Conservation (phyloP, 1,284 basidiomycete genomes). For the Polyporus tsugae region DNA sequence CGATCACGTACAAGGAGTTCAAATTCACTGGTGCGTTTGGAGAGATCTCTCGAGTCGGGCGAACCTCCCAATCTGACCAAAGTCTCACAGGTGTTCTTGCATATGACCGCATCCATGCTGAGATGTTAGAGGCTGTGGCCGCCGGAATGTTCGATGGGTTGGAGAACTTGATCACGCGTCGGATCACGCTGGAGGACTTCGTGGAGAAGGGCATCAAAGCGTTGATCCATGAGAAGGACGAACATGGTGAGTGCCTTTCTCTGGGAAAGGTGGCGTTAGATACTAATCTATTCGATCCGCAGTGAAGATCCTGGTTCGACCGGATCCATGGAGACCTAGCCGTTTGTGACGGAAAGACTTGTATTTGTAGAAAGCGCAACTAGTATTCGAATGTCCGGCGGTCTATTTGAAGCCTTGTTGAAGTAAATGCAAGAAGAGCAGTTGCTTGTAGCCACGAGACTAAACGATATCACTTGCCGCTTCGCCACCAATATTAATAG, state of each 20-base stretch:
- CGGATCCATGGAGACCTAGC: not conserved
- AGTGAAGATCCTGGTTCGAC: conserved; percentile 12
- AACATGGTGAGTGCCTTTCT: conserved; percentile 35
- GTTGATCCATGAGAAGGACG: conserved; percentile 43
- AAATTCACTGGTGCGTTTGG: conserved; percentile 33
- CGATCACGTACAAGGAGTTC: conserved; percentile 41
- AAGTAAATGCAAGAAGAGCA: no score
- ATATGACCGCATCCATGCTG: conserved; percentile 38
- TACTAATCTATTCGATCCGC: not conserved
- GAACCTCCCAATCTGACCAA: not conserved
- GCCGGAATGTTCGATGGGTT: conserved; percentile 39
- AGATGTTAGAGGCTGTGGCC: conserved; percentile 40
- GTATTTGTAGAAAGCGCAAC: not conserved
- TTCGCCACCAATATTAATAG: no score
- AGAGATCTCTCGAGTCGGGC: no score
- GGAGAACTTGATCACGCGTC: conserved; percentile 41
- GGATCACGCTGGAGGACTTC: conserved; percentile 42
- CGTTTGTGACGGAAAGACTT: not conserved
- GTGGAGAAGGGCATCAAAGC: conserved; percentile 44
- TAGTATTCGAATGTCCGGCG: no score
- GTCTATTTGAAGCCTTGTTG: no score
- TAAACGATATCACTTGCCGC: no score
- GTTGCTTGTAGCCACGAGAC: not conserved
- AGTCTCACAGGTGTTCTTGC: not conserved
- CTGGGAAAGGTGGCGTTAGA: not conserved